These are phyloP conservation scores for Nakazawaea wickerhamii DNA, from an alignment of 805 yeast species.

Conservation along the genomic window DNA sequence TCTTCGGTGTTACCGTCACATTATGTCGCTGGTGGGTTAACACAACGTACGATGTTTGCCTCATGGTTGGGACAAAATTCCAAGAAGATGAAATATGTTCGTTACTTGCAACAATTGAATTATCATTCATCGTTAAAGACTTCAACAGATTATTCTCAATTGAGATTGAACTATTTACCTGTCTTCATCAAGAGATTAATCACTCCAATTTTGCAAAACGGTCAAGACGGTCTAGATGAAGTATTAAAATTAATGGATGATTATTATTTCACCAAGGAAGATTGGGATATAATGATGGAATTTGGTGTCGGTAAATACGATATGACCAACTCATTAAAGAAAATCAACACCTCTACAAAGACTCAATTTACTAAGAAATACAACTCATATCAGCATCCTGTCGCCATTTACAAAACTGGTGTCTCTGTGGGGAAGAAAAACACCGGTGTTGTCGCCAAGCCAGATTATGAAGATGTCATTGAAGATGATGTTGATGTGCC, in stretches of 20 bases:
- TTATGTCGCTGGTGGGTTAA: conserved; percentile 63
- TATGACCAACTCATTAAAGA: conserved; percentile 43
- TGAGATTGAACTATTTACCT: conserved; percentile 75
- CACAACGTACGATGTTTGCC: conserved; percentile 72
- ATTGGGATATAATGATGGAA: conserved; percentile 86
- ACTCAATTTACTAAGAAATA: conserved; percentile 83
- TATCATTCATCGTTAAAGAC: conserved; percentile 81
- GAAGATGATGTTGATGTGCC: conserved; percentile 42
- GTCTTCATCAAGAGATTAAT: conserved; percentile 51
- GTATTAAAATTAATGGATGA: conserved; percentile 75
- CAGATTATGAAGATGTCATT: conserved; percentile 69
- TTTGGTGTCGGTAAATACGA: conserved; percentile 62
- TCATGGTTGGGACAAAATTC: conserved; percentile 90
- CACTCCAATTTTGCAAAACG: conserved; percentile 49
- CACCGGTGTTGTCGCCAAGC: conserved; percentile 32
- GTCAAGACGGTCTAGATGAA: conserved; percentile 57
- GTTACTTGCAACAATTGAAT: conserved; percentile 81
- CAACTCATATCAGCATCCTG: conserved; percentile 73
- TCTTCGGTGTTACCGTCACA: conserved; percentile 81
- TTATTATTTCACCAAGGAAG: conserved; percentile 83
- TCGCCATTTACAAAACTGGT: conserved; percentile 75
- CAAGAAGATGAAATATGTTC: conserved; percentile 67
- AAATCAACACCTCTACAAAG: conserved; percentile 72
- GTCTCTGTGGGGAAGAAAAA: conserved; percentile 43
- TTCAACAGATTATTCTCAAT: conserved; percentile 65